Conservation (phyloP, 2,329 filamentous ascomycete species). For the Diaporthe vaccinii region DNA sequence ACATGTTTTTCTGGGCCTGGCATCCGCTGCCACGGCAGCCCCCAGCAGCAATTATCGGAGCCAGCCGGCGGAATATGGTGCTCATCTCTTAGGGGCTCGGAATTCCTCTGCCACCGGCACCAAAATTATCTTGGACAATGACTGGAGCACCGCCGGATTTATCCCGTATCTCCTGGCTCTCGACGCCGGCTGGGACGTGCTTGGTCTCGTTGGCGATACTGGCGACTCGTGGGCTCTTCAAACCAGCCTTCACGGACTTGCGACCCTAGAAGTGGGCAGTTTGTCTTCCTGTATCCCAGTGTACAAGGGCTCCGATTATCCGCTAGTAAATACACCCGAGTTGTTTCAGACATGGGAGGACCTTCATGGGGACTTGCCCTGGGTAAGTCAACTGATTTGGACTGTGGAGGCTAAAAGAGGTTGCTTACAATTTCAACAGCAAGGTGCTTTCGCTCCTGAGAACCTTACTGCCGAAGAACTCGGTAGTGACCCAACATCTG, state of each 20-base stretch:
- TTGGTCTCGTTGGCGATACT: conserved; percentile 56
- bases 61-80: background rate
- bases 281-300: conserved; percentile 62
- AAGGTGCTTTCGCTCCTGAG: conserved; percentile 59
- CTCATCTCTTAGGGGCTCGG: background rate
- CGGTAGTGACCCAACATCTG: conserved; percentile 60
- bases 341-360: conserved; percentile 59
- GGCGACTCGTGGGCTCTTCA: conserved; percentile 61
- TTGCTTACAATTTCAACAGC: conserved; percentile 26
- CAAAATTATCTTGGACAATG: conserved; percentile 57
- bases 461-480: conserved; percentile 57
- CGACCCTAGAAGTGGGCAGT: conserved; percentile 60
- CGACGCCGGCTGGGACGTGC: conserved; percentile 58
- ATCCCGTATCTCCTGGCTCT: conserved; percentile 60
- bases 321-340: conserved; percentile 59
- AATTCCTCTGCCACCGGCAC: conserved; percentile 33
- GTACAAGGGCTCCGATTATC: conserved; percentile 60
- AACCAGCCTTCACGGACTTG: conserved; percentile 59
- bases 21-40: conserved; percentile 25
- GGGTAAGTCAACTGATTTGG: conserved; percentile 43
- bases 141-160: conserved; percentile 58
- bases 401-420: too few relatives aligned
- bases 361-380: conserved; percentile 58
- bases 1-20: background rate
- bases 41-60: conserved; percentile 12